These are phyloP conservation scores for Torrubiellomyces zombiae DNA, from an alignment of 2,329 filamentous ascomycete species.

Conservation along the genomic window DNA sequence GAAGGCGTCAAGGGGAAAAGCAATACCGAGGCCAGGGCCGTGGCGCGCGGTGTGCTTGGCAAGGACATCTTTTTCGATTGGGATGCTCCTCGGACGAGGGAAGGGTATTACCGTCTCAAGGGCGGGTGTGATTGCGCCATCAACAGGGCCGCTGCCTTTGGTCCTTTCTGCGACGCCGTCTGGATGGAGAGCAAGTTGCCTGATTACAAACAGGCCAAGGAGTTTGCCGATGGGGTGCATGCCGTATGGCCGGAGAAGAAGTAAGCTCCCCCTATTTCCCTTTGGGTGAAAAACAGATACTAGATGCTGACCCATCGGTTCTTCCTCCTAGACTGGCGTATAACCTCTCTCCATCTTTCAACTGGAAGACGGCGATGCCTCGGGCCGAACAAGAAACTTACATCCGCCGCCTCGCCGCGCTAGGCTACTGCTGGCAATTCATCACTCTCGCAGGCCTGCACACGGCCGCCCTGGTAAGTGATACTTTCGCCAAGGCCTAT, in stretches of 20 bases:
- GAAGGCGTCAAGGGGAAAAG: constrained; percentile 62
- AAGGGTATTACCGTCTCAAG: constrained; percentile 87
- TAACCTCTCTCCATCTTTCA: constrained; percentile 97
- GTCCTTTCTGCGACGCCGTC: constrained; percentile 85
- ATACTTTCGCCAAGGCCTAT: constrained; percentile 77
- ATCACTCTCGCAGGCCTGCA: constrained; percentile 97
- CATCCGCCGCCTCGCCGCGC: constrained; percentile 67
- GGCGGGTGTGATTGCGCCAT: constrained; percentile 84
- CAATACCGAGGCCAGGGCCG: constrained; percentile 63
- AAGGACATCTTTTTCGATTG: constrained; percentile 83
- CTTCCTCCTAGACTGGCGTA: constrained; percentile 72
- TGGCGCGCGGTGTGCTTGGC: constrained; percentile 63
- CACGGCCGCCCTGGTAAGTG: constrained; percentile 81
- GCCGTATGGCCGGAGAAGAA: constrained; percentile 93
- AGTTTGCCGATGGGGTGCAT: constrained; percentile 88
- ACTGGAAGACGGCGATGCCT: constrained; percentile 97
- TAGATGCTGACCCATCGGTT: constrained; percentile 1
- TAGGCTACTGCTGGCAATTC: constrained; percentile 99
- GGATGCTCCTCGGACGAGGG: constrained; percentile 81
- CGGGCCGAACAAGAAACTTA: constrained; percentile 90
- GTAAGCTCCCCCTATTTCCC: constrained; percentile 29
- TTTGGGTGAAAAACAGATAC: constrained; percentile 8
- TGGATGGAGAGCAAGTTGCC: constrained; percentile 99
- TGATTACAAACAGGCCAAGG: constrained; percentile 76
- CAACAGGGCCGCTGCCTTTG: constrained; percentile 81